phyloP scores from a whole-genome alignment of 2,329 filamentous ascomycete species.

The Arthrobotrys musiformis region DNA sequence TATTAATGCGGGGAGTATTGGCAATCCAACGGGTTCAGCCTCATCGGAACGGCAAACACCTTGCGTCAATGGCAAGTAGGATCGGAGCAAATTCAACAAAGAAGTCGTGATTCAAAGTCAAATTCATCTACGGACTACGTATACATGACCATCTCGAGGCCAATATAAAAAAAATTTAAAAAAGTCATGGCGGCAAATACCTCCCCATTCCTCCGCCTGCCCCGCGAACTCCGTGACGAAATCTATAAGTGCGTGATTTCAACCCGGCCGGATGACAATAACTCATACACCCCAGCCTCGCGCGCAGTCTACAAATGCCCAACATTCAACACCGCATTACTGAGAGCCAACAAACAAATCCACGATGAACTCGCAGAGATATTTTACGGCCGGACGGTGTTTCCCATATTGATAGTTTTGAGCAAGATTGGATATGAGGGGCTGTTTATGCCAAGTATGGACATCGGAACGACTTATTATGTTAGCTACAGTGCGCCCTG shows the following conservation, averaged over 20 bases:
- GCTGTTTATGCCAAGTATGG: neutral
- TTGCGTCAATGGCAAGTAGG: neutral
- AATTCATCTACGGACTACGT: no score
- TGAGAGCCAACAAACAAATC: conserved; percentile 18
- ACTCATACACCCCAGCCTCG: neutral
- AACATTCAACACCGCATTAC: neutral
- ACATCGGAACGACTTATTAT: neutral
- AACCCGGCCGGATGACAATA: no score
- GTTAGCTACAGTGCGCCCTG: conserved; percentile 18
- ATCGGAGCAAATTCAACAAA: no score
- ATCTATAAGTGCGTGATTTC: conserved; percentile 16
- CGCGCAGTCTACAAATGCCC: neutral
- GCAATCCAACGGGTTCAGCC: neutral
- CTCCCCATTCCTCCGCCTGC: no score
- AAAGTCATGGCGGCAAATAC: no score
- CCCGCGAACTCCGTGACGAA: conserved; percentile 36
- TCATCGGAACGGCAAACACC: neutral
- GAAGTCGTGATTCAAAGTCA: no score
- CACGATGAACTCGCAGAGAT: conserved; percentile 5
- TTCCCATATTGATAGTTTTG: neutral
- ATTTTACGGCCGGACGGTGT: conserved; percentile 1
- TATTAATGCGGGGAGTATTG: neutral
- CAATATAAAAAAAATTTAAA: no score
- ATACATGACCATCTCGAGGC: no score
- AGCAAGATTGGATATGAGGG: neutral